Percentiles rank a stretch among this genome's conserved stretches.
Conservation (phyloP, 495 filamentous ascomycete genomes). For the Aspergillus avenaceus region DNA sequence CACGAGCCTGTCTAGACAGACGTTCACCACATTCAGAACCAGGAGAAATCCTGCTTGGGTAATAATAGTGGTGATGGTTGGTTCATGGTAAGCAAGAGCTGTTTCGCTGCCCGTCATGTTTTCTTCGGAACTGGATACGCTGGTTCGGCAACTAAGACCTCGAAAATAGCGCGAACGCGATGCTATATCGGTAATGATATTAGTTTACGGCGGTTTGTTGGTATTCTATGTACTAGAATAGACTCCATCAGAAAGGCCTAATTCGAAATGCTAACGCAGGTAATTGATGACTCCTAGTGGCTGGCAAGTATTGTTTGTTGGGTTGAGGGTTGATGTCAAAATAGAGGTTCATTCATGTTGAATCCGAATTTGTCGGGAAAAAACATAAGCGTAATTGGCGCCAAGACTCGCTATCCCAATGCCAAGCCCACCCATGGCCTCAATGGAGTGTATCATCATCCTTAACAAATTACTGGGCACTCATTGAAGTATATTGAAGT, state of each 20-base stretch:
- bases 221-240: neutral
- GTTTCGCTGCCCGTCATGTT: slow-evolving; percentile 12
- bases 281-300: too few species aligned
- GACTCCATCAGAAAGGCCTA: slow-evolving; percentile 16
- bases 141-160: neutral
- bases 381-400: too few species aligned
- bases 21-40: slow-evolving; percentile 57
- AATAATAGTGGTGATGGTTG: slow-evolving; percentile 54
- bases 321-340: too few species aligned
- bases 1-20: slow-evolving; percentile 54
- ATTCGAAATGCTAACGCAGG: too few species aligned
- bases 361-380: too few species aligned
- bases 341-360: too few species aligned
- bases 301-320: too few species aligned
- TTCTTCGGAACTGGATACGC: neutral
- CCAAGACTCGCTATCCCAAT: neutral
- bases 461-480: too few species aligned
- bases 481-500: too few species aligned
- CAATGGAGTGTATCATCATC: too few species aligned
- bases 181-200: slow-evolving; percentile 5
- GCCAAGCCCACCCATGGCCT: too few species aligned
- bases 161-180: neutral
- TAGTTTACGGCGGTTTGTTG: neutral
- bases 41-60: slow-evolving; percentile 61
- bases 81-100: slow-evolving; percentile 56